A percentile compares a stretch with the other conserved stretches of the same genome.
phyloP scores from a whole-genome alignment of 2,329 filamentous ascomycete genomes.

The Chaetothyriales sp. region DNA sequence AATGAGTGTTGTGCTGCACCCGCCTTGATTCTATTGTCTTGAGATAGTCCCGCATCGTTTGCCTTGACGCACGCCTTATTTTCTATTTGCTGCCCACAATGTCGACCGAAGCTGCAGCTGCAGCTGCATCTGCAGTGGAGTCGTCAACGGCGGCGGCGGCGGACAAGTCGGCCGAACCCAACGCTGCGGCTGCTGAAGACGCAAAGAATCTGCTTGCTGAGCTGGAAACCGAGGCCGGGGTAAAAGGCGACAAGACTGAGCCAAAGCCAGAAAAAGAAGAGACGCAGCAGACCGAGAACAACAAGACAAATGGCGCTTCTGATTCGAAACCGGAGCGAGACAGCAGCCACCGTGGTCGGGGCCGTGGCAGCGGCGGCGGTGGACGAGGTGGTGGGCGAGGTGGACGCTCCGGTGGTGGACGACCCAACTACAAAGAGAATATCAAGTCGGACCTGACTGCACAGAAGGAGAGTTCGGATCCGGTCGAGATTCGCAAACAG shows the following conservation, averaged over 20 bases:
- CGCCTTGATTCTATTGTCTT: background rate
- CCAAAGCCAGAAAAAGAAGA: slow-evolving; percentile 20
- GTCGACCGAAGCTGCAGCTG: slow-evolving; percentile 14
- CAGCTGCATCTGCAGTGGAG: slow-evolving; percentile 11
- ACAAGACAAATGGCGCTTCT: slow-evolving; percentile 12
- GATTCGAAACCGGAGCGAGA: slow-evolving; percentile 9
- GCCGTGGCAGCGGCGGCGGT: slow-evolving; percentile 2
- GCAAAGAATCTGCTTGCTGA: slow-evolving; percentile 32
- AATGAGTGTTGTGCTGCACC: background rate
- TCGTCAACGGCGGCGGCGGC: background rate
- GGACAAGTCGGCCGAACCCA: slow-evolving; percentile 18
- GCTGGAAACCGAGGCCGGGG: slow-evolving; percentile 19
- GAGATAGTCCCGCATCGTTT: background rate
- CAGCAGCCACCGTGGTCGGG: slow-evolving; percentile 5
- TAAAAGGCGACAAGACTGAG: slow-evolving; percentile 20
- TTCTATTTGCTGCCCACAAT: slow-evolving; percentile 5
- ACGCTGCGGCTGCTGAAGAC: slow-evolving; percentile 31
- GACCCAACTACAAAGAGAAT: slow-evolving; percentile 35
- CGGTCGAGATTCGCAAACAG: slow-evolving; percentile 67
- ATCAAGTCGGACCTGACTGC: slow-evolving; percentile 56
- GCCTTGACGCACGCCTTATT: background rate
- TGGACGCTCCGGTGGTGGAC: slow-evolving; percentile 18
- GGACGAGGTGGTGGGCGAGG: slow-evolving; percentile 19
- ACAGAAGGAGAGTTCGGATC: slow-evolving; percentile 58
- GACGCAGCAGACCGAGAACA: slow-evolving; percentile 10